Conservation (phyloP, 2,329 filamentous ascomycete genomes). For the Paracoccidioides lutzii region DNA sequence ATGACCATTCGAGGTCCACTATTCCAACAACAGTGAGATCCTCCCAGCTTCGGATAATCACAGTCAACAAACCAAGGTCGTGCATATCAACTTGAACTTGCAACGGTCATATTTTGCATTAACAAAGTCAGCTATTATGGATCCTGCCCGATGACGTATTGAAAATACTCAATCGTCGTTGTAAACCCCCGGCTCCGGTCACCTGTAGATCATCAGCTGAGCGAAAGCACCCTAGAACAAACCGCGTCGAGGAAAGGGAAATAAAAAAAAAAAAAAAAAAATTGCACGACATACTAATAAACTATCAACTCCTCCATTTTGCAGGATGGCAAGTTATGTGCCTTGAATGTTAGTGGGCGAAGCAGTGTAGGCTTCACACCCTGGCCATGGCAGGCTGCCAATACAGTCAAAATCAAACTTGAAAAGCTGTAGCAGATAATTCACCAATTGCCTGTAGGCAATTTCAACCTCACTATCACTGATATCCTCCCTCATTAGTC, state of each 20-base stretch:
- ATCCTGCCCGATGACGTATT: slow-evolving; percentile 22
- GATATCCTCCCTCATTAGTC: slow-evolving; percentile 27
- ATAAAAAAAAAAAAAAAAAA: slow-evolving; percentile 5
- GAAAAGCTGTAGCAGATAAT: slow-evolving; percentile 20
- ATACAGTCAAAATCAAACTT: slow-evolving; percentile 20
- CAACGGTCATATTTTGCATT: slow-evolving; percentile 16
- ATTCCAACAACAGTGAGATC: slow-evolving; percentile 25
- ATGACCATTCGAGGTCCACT: slow-evolving; percentile 28
- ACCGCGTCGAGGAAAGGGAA: slow-evolving; percentile 4
- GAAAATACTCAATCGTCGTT: slow-evolving; percentile 23
- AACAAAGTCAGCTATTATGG: slow-evolving; percentile 17
- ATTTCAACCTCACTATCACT: slow-evolving; percentile 16
- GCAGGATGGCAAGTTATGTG: slow-evolving; percentile 17
- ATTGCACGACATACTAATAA: slow-evolving; percentile 13
- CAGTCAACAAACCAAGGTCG: slow-evolving; percentile 26
- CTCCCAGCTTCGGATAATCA: slow-evolving; percentile 24
- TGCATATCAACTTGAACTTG: slow-evolving; percentile 28
- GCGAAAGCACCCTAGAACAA: slow-evolving; percentile 6
- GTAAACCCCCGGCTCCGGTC: slow-evolving; percentile 18
- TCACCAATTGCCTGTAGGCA: slow-evolving; percentile 19
- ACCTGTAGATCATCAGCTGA: slow-evolving; percentile 13
- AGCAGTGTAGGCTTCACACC: slow-evolving; percentile 9
- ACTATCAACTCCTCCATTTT: slow-evolving; percentile 21
- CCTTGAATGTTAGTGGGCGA: slow-evolving; percentile 25
- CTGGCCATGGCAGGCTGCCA: slow-evolving; percentile 16